phyloP scores from a whole-genome alignment of 1,284 basidiomycete genomes.

The Pisolithus thermaeus region DNA sequence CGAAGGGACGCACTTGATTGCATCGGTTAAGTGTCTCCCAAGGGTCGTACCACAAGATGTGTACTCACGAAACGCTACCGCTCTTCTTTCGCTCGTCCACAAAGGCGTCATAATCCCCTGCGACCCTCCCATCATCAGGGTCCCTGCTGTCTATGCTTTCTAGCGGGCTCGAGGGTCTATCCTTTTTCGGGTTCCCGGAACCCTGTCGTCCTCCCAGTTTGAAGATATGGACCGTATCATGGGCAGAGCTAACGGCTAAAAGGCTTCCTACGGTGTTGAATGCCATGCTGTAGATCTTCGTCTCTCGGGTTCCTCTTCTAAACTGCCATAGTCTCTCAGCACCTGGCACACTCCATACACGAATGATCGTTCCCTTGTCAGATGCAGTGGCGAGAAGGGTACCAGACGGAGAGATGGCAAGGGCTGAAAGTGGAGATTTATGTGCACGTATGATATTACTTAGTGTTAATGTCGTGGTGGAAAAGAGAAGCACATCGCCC shows the following conservation, averaged over 20 bases:
- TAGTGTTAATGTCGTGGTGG: slow-evolving; percentile 85
- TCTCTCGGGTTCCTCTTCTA: slow-evolving; percentile 81
- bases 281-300: slow-evolving; percentile 86
- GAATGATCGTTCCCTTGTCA: slow-evolving; percentile 96
- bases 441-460: slow-evolving; percentile 97
- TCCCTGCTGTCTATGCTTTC: slow-evolving; percentile 63
- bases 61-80: slow-evolving; percentile 45
- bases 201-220: slow-evolving; percentile 48
- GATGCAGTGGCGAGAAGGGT: slow-evolving; percentile 91
- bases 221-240: slow-evolving; percentile 97
- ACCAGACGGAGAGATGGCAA: slow-evolving; percentile 84
- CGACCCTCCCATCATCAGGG: slow-evolving; percentile 44
- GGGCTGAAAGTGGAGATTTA: slow-evolving; percentile 86
- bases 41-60: neutral
- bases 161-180: slow-evolving; percentile 46
- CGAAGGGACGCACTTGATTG: slow-evolving; percentile 46
- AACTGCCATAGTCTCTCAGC: slow-evolving; percentile 96
- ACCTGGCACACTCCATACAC: slow-evolving; percentile 88
- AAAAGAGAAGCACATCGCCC: slow-evolving; percentile 91
- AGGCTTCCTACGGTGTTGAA: slow-evolving; percentile 86
- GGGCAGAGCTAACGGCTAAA: slow-evolving; percentile 86
- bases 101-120: slow-evolving; percentile 73
- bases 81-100: slow-evolving; percentile 63
- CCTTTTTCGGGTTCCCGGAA: slow-evolving; percentile 18
- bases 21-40: neutral